Base-by-base conservation (phyloP, 352 stramenopile genomes). In the Phytophthora nicotianae region DNA sequence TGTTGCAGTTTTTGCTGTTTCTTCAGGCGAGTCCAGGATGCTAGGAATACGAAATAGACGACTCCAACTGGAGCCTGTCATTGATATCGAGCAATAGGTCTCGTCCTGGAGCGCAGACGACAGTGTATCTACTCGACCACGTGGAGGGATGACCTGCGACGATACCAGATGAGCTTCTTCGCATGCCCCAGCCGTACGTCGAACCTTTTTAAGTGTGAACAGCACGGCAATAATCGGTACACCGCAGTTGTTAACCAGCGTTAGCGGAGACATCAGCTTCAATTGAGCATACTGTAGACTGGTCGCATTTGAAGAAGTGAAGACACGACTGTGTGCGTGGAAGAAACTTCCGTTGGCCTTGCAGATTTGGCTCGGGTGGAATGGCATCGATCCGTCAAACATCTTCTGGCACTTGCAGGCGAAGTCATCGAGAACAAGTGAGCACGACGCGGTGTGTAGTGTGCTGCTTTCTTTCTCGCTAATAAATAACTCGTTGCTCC, bases 151-250 rank as follows among this genome's bases (percentile, higher is more conserved):
- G 27, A 81, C 78, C 26, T 89, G 78, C 0, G 81, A 90, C 1
- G 79, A 78, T 38, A 95, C 73, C 17, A 95, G 62, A 35, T 95
- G 86, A 5, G 81, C 86, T 26, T 90, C 87, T 51, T 93, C 81
- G 47, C 49, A 49, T 32, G 80, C 70, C 14, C 75, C 76, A 11
- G 76, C 74, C 5, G 78, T 65, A 23, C 81, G 78, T 6, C 69
- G 73, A 13, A 91, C 77, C 40, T 90, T 91, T 74, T 95, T 95
- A 50, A 92, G 86, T 35, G 90, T 74, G 50, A 95, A 93, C 19
- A 86, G 67, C 20, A 93, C 76, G 8, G 84, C 64, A 40, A 83
- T 75, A 7, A 95, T 75, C 2, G 84, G 56, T 9, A 93, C 72
- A 0, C 79, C 80, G 37, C 86, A 93, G 47, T 89, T 91, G 59